phyloP scores from a whole-genome alignment of 176 grass and related monocot species.

The Cenchrus purpureus region DNA sequence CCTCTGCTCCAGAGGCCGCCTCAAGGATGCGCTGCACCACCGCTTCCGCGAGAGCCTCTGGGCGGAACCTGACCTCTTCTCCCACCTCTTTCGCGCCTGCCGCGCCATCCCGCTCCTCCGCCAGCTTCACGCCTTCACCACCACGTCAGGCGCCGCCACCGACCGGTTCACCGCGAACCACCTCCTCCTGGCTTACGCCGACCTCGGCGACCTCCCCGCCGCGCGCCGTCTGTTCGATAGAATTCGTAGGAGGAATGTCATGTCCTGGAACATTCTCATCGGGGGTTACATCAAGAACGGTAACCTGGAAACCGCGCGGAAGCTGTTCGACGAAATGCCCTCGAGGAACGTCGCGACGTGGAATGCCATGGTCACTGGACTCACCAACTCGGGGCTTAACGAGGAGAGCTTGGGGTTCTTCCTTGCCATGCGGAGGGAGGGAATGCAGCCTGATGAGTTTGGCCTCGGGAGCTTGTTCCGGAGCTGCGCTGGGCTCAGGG shows the following conservation, averaged over 20 bases:
- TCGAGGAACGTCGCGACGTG: constrained; percentile 59
- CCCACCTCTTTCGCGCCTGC: constrained; percentile 47
- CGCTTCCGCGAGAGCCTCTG: constrained; percentile 45
- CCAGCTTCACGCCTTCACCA: constrained; percentile 61
- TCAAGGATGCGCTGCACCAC: constrained; percentile 50
- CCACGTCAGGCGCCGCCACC: constrained; percentile 42
- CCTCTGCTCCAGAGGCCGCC: constrained; percentile 55
- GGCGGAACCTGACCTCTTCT: constrained; percentile 48
- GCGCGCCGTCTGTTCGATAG: constrained; percentile 51
- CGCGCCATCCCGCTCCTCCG: constrained; percentile 45
- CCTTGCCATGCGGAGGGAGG: constrained; percentile 52
- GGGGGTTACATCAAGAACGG: constrained; percentile 56
- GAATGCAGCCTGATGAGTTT: constrained; percentile 64
- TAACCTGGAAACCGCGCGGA: constrained; percentile 29
- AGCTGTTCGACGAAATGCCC: constrained; percentile 67
- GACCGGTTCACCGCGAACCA: constrained; percentile 75
- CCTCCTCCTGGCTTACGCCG: constrained; percentile 54
- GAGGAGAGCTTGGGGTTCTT: constrained; percentile 57
- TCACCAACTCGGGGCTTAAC: constrained; percentile 45
- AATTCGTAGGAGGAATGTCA: constrained; percentile 57
- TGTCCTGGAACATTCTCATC: constrained; percentile 79
- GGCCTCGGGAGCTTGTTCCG: constrained; percentile 62
- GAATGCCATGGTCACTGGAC: constrained; percentile 67
- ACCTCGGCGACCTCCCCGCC: constrained; percentile 33
- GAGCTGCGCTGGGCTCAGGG: constrained; percentile 58